phyloP scores from a whole-genome alignment of 441 rosid species.

The Populus hybrid region DNA sequence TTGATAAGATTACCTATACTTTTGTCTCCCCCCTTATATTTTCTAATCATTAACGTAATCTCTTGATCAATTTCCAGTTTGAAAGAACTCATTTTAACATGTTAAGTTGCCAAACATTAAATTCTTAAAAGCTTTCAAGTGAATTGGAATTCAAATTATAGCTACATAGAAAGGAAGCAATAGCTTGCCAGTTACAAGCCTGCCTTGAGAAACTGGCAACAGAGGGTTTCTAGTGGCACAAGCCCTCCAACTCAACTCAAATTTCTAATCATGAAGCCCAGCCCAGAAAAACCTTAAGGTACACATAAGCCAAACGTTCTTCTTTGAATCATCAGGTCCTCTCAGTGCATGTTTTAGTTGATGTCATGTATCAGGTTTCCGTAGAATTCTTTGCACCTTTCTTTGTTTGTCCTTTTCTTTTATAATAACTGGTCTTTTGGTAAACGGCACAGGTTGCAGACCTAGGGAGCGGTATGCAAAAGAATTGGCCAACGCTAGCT shows the following conservation, averaged over 20 bases:
- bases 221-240: neutral
- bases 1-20: neutral
- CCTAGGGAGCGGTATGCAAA: constrained; percentile 42
- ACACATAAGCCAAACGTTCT: no score
- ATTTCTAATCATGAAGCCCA: no score
- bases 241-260: neutral
- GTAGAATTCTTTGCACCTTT: neutral
- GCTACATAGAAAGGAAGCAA: no score
- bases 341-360: no score
- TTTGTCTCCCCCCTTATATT: neutral
- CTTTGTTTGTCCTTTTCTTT: no score
- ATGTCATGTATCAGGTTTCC: neutral
- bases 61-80: no score
- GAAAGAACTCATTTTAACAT: no score
- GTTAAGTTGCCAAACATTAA: no score
- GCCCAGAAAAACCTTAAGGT: no score
- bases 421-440: neutral
- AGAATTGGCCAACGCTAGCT: constrained; percentile 73
- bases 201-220: neutral
- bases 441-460: constrained; percentile 44
- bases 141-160: no score
- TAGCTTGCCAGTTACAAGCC: neutral
- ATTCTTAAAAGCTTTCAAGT: no score
- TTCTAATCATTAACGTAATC: neutral
- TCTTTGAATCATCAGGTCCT: no score